Base-by-base conservation (phyloP, 495 filamentous ascomycete species). In the Cercophora newfieldiana region DNA sequence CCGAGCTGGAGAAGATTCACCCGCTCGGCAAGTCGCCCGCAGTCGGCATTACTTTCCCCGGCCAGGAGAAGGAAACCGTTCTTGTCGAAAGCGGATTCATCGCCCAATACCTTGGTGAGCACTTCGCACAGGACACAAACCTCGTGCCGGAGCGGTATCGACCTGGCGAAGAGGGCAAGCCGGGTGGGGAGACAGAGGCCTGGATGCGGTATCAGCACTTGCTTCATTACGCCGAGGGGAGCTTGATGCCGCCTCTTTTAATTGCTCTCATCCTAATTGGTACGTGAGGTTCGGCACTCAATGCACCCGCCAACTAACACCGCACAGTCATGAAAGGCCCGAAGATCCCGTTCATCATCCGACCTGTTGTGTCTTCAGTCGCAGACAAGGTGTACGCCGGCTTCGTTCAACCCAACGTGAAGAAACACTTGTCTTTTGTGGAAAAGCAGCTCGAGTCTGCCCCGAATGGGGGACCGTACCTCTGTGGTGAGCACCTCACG, bases 1-100 rank as follows among this genome's bases (percentile, higher is more conserved):
- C 81, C 0, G 89, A 89, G 65, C 82, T 96, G 30, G 89, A 91
- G 72, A 76, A 91, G 48, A 75, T 97, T 21, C 94, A 97, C 74
- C 89, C 91, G 0, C 83, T 97, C 7, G 94, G 93, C 19, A 97
- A 97, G 71, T 88, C 90, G 0, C 94, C 93, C 2, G 71, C 94
- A 5, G 75, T 97, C 61, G 83, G 81, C 7, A 73, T 97, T 70
- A 77, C 71, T 29, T 69, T 74, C 0, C 64, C 72, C 1, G 64
- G 19, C 21, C 22, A 14, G 47, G 61, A 47, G 18, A 67, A 56
- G 31, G 79, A 85, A 68, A 69, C 89, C 16, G 82, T 96, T 0
- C 78, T 97, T 25, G 93, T 92, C 19, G 94, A 97, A 72, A 92
- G 90, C 31, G 91, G 86, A 1, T 79, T 86, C 33, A 96, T 97